Conservation (phyloP, 2,329 filamentous ascomycete species). For the Penicillium hesseltinei region DNA sequence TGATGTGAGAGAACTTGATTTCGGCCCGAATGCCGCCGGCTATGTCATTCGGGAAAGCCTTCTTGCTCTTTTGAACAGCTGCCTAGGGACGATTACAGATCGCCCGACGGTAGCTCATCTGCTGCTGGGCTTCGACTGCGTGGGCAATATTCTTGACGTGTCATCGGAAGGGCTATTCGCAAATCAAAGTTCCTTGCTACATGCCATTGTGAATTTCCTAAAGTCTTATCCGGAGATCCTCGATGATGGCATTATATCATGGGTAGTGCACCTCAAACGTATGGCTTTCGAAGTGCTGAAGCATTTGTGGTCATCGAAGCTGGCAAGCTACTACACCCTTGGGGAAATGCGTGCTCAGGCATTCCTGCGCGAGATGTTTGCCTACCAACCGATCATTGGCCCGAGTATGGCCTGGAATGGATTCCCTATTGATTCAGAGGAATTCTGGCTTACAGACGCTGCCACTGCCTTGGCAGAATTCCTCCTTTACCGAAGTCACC, state of each 20-base stretch:
- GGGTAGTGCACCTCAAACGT: conserved; percentile 68
- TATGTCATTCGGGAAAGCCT: conserved; percentile 83
- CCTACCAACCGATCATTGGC: conserved; percentile 68
- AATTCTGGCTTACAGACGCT: conserved; percentile 68
- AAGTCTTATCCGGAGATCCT: conserved; percentile 66
- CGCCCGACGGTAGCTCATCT: conserved; percentile 87
- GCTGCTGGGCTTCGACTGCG: conserved; percentile 81
- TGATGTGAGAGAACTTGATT: conserved; percentile 68
- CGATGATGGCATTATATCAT: conserved; percentile 60
- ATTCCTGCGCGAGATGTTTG: conserved; percentile 74
- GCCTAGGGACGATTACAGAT: conserved; percentile 70
- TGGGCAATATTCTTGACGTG: conserved; percentile 66
- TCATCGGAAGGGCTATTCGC: conserved; percentile 69
- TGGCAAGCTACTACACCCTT: conserved; percentile 74
- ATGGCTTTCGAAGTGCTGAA: conserved; percentile 71
- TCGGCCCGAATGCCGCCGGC: conserved; percentile 65
- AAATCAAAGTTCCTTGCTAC: conserved; percentile 73
- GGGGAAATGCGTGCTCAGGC: conserved; percentile 76
- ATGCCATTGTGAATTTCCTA: conserved; percentile 72
- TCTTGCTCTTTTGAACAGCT: conserved; percentile 80
- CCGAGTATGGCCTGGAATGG: conserved; percentile 73
- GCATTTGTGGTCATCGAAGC: conserved; percentile 76
- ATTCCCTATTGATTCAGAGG: conserved; percentile 55
- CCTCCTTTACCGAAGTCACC: conserved; percentile 70
- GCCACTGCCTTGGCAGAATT: conserved; percentile 73